Percentiles rank a stretch among this genome's conserved stretches.
Conservation (phyloP, 306 rosid species). For the Vigna nakashimae region DNA sequence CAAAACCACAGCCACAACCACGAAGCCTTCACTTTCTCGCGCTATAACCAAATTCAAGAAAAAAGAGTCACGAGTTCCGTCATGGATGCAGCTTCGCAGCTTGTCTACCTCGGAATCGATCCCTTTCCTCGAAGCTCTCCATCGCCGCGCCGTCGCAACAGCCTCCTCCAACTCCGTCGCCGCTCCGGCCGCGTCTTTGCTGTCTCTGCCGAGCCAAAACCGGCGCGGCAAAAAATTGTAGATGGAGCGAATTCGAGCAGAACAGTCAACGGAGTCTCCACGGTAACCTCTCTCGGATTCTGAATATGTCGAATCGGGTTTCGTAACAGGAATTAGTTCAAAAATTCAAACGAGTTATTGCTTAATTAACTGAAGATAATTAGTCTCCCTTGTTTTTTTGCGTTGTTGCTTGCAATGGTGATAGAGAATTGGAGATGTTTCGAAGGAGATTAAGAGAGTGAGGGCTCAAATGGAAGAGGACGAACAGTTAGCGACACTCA, state of each 20-base stretch:
- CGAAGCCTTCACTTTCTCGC: constrained; percentile 26
- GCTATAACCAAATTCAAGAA: not conserved
- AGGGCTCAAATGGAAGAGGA: constrained; percentile 97
- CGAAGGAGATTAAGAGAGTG: constrained; percentile 90
- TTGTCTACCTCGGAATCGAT: constrained; percentile 67
- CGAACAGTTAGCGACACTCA: constrained; percentile 85
- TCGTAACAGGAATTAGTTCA: not conserved
- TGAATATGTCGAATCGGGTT: not conserved
- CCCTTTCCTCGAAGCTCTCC: constrained; percentile 52
- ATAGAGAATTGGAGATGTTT: constrained; percentile 93
- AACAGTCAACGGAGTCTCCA: constrained; percentile 72
- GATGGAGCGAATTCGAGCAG: constrained; percentile 56
- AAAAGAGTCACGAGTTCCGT: constrained; percentile 34
- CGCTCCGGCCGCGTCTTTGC: constrained; percentile 63
- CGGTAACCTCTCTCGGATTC: constrained; percentile 53
- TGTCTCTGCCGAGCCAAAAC: constrained; percentile 75
- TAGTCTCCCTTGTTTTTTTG: not conserved
- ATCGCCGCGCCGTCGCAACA: constrained; percentile 39
- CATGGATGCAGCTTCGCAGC: constrained; percentile 86
- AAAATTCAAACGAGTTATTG: not conserved
- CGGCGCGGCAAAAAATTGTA: constrained; percentile 45
- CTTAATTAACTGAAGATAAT: not conserved
- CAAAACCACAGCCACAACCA: not conserved
- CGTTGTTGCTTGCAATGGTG: constrained; percentile 1
- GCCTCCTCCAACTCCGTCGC: constrained; percentile 50